Evolutionary conservation across 106 monocot species (phyloP), one percentile per base, ranked within the genome.

Genomic region (Dendrobium nobile): DNA sequence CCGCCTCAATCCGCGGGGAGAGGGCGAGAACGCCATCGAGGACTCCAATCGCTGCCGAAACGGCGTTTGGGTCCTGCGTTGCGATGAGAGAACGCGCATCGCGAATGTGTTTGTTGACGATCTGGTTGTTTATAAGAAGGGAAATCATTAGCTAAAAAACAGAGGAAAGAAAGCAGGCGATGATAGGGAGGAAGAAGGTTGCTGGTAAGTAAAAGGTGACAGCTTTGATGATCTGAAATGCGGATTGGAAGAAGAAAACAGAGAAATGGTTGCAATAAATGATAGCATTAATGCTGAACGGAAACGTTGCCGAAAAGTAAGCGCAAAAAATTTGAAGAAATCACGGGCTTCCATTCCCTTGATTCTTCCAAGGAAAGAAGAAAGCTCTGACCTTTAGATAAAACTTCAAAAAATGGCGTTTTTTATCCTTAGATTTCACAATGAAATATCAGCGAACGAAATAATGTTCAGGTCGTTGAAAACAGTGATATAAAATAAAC

Each of bases 61-160:
- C 88, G 31, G 87, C 88, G 10, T 73, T 22, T 4, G 86, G 80
- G 40, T 81, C 80, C 68, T 89, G 92, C 73, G 88, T 84, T 37
- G 94, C 82, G 8, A 91, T 75, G 7, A 99, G 84, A 2, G 83
- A 47, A 9, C 88, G 84, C 2, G 98, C 87, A 18, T 99, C 91
- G 9, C 84, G 78, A 27, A 93, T 64, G 85, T 91, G 83, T 83
- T 81, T 87, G 41, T 91, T 87, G 24, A 90, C 75, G 18, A 99
- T 45, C 98, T 99, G 87, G 2, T 9, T 3, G 72, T 5, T 43
- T 10, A 54, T 9, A 11, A 18, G 28, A 24, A 84, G 18, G 13
- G 45, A 64, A 75, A 41, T 41, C 3, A 58, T 24, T 65, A 24
- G 8, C 24, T 24, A 24, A 65, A 65, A 67, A 10, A 70, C 9